Conservation (phyloP, 352 stramenopile genomes). For the Hyaloperonospora arabidopsidis region DNA sequence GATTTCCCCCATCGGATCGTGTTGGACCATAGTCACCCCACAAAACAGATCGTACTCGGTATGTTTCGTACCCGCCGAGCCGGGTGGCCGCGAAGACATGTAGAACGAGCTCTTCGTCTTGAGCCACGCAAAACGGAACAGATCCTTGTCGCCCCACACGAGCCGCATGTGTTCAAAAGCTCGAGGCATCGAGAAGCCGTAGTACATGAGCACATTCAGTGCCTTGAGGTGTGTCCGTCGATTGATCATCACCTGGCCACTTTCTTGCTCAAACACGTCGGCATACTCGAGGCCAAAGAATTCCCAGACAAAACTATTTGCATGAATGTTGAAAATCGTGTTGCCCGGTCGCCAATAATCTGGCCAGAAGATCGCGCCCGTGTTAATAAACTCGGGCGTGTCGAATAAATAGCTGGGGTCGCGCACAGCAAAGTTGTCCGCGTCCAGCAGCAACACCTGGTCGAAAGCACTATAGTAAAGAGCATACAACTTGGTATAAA, state of each 20-base stretch:
- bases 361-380: constrained; percentile 74
- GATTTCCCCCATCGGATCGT: constrained; percentile 46
- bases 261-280: constrained; percentile 76
- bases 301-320: constrained; percentile 61
- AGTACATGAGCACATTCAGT: constrained; percentile 71
- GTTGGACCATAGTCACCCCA: constrained; percentile 64
- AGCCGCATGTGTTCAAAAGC: constrained; percentile 42
- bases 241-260: constrained; percentile 69
- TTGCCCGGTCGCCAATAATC: constrained; percentile 68
- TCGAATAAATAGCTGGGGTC: constrained; percentile 65
- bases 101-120: constrained; percentile 64
- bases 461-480: constrained; percentile 53
- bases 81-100: constrained; percentile 47
- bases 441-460: constrained; percentile 47
- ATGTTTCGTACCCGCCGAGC: constrained; percentile 41
- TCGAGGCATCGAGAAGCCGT: constrained; percentile 36
- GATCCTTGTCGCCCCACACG: constrained; percentile 76
- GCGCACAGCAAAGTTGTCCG: constrained; percentile 51
- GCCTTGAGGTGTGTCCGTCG: constrained; percentile 42
- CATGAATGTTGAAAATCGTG: constrained; percentile 76
- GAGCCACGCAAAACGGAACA: constrained; percentile 75
- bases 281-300: constrained; percentile 53
- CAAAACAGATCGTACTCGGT: constrained; percentile 54
- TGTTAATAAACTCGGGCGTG: constrained; percentile 41
- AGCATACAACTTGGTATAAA: constrained; percentile 50